A percentile compares a stretch with the other conserved stretches of the same genome.
Evolutionary conservation across 2,329 filamentous ascomycete genomes (phyloP).

Genomic region (Coniochaeta ligniaria): DNA sequence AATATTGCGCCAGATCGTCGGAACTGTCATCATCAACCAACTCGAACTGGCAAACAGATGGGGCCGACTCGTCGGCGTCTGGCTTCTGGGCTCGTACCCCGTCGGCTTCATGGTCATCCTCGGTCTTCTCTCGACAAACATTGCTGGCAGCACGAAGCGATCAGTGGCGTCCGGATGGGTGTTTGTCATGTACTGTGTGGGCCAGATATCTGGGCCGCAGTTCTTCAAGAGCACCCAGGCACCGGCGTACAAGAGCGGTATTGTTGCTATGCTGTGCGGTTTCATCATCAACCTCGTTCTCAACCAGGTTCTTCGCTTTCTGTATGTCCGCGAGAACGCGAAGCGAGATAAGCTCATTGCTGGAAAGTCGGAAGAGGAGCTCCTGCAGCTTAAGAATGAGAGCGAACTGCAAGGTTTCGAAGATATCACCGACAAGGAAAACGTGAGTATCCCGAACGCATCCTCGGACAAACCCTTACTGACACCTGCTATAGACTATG

Average conservation of each 20-base stretch:
- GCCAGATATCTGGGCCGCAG: conserved; percentile 21
- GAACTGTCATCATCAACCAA: conserved; percentile 55
- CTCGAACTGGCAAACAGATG: conserved; percentile 50
- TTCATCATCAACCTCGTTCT: conserved; percentile 21
- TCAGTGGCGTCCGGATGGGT: conserved; percentile 36
- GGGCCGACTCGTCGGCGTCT: conserved; percentile 22
- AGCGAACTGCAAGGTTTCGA: conserved; percentile 40
- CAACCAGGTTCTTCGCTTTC: conserved; percentile 16
- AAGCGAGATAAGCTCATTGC: conserved; percentile 17
- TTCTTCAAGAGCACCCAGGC: conserved; percentile 22
- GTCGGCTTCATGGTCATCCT: conserved; percentile 63
- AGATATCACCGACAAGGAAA: conserved; percentile 56
- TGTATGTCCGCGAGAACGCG: conserved; percentile 22
- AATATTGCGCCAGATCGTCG: conserved; percentile 16
- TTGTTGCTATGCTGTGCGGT: conserved; percentile 22
- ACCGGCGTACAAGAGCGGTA: conserved; percentile 24
- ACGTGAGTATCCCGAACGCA: conserved; percentile 32
- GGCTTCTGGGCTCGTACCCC: conserved; percentile 60
- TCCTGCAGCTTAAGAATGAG: conserved; percentile 19
- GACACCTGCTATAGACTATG: conserved; percentile 20
- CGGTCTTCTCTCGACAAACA: conserved; percentile 61
- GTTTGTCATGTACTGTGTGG: conserved; percentile 21
- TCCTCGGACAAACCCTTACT: conserved; percentile 29
- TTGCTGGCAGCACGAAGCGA: conserved; percentile 70
- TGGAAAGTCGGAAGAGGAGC: conserved; percentile 21